phyloP scores from a whole-genome alignment of 1,284 basidiomycete species.

The Inonotus obliquus region DNA sequence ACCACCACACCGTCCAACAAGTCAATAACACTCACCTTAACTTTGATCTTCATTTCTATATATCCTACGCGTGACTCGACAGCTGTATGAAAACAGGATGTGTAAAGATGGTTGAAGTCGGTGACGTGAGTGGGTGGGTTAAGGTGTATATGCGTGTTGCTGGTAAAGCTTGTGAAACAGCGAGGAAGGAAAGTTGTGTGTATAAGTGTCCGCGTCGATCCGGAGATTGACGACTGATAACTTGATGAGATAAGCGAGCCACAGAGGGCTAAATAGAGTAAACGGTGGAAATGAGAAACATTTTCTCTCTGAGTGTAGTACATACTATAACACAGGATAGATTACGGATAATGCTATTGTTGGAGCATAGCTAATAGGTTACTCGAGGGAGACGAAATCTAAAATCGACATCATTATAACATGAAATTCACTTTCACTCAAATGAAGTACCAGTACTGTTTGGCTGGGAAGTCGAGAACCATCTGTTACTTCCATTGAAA shows the following conservation, averaged over 20 bases:
- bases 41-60: conserved; percentile 68
- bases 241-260: conserved; percentile 1
- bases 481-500: too few species aligned
- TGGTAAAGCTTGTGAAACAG: background rate
- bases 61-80: background rate
- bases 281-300: too few species aligned
- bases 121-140: background rate
- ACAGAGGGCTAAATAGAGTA: background rate
- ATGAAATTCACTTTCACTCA: too few species aligned
- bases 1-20: background rate
- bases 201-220: background rate
- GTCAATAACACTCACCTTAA: conserved; percentile 50
- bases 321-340: too few species aligned
- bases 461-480: too few species aligned
- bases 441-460: too few species aligned
- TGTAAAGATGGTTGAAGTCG: background rate
- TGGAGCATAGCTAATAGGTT: too few species aligned
- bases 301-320: too few species aligned
- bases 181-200: background rate
- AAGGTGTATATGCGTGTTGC: background rate
- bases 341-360: background rate
- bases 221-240: conserved; percentile 14
- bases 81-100: background rate
- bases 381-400: too few species aligned
- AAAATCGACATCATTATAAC: too few species aligned